Evolutionary conservation across 108 stramenopile species (phyloP).

Genomic region (Fistulifera pelliculosa): DNA sequence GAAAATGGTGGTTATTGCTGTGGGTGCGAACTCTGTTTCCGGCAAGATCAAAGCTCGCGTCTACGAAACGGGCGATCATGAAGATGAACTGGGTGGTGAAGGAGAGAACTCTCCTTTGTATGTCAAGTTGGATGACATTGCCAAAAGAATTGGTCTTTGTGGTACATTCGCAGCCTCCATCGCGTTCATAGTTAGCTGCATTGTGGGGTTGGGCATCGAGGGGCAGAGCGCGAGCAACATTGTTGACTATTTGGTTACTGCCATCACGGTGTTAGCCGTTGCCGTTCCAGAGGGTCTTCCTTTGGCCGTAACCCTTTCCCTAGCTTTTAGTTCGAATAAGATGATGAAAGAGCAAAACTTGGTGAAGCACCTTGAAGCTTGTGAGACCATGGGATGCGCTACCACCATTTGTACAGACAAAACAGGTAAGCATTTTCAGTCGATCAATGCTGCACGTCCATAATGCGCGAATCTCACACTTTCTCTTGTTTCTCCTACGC

Average conservation of each 20-base stretch:
- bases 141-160: constrained; percentile 77
- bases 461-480: no score
- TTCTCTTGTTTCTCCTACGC: no score
- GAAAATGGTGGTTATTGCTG: constrained; percentile 84
- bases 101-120: constrained; percentile 65
- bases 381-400: constrained; percentile 99
- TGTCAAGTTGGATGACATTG: constrained; percentile 78
- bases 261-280: constrained; percentile 89
- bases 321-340: constrained; percentile 86
- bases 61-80: constrained; percentile 55
- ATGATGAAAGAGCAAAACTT: constrained; percentile 95
- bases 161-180: constrained; percentile 68
- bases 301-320: constrained; percentile 90
- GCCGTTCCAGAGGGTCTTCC: constrained; percentile 99
- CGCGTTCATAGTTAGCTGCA: constrained; percentile 69
- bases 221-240: constrained; percentile 25
- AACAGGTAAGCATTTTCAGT: constrained; percentile 41
- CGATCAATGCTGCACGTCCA: background rate
- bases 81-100: constrained; percentile 55
- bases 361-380: constrained; percentile 92
- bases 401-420: constrained; percentile 99
- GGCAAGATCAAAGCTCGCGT: constrained; percentile 80
- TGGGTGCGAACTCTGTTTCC: constrained; percentile 79
- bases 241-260: constrained; percentile 66
- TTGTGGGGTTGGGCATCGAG: constrained; percentile 63